Percentiles rank a stretch among this genome's conserved stretches.
phyloP scores from a whole-genome alignment of 176 grass and related monocot species.

The Aegilops longissima region DNA sequence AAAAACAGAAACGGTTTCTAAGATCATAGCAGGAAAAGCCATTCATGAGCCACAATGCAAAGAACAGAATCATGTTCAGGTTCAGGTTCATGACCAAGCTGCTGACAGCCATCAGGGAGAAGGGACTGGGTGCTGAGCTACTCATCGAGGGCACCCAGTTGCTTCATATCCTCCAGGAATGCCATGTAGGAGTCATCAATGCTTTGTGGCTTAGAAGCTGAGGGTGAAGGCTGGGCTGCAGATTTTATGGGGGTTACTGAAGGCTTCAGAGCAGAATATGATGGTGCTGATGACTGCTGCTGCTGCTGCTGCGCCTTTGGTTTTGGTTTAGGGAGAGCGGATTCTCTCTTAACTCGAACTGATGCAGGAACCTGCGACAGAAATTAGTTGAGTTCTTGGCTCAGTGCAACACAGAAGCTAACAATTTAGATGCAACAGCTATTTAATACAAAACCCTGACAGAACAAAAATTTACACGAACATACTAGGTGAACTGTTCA shows the following conservation, averaged over 20 bases:
- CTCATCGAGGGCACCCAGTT: constrained; percentile 79
- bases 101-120: background rate
- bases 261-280: constrained; percentile 37
- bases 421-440: background rate
- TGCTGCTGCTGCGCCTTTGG: constrained; percentile 71
- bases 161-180: constrained; percentile 98
- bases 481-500: background rate
- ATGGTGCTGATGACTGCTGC: constrained; percentile 37
- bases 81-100: constrained; percentile 11
- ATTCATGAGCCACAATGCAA: background rate
- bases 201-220: constrained; percentile 67
- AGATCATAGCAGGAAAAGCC: constrained; percentile 2
- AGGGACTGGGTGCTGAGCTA: constrained; percentile 25
- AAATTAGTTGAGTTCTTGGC: constrained; percentile 1
- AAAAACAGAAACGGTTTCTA: constrained; percentile 5
- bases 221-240: constrained; percentile 33
- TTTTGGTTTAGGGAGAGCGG: constrained; percentile 69
- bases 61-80: background rate
- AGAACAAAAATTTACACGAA: background rate
- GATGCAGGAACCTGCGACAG: constrained; percentile 86
- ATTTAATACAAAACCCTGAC: background rate
- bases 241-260: constrained; percentile 45
- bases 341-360: constrained; percentile 92
- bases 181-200: constrained; percentile 96
- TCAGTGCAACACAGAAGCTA: background rate